Conservation (phyloP, 2,329 filamentous ascomycete species). For the Diaporthe sp. region DNA sequence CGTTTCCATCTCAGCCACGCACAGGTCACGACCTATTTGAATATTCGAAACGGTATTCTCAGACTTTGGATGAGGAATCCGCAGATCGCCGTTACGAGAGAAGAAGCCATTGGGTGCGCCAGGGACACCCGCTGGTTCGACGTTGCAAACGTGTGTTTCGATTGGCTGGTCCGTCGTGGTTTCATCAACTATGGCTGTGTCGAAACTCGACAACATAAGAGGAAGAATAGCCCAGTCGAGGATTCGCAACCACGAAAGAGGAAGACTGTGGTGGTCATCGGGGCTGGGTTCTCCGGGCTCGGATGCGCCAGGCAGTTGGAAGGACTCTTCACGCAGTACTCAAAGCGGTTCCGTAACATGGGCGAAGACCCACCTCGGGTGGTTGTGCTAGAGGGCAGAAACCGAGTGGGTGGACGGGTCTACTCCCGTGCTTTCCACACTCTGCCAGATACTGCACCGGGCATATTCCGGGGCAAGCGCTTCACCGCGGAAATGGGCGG, state of each 20-base stretch:
- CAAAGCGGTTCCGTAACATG: conserved; percentile 72
- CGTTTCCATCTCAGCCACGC: conserved; percentile 85
- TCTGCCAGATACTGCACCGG: conserved; percentile 56
- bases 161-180: conserved; percentile 91
- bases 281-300: conserved; percentile 93
- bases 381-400: conserved; percentile 87
- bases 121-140: conserved; percentile 91
- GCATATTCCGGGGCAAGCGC: conserved; percentile 64
- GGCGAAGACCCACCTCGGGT: conserved; percentile 81
- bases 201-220: conserved; percentile 69
- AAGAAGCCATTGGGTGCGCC: conserved; percentile 92
- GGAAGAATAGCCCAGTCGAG: conserved; percentile 58
- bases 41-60: conserved; percentile 94
- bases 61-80: conserved; percentile 92
- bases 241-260: conserved; percentile 56
- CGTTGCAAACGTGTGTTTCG: conserved; percentile 87
- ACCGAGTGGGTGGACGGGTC: conserved; percentile 89
- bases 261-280: conserved; percentile 87
- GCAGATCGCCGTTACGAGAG: conserved; percentile 81
- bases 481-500: conserved; percentile 97
- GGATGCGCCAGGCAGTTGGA: conserved; percentile 94
- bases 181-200: conserved; percentile 98
- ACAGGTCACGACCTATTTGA: conserved; percentile 95
- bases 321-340: conserved; percentile 85
- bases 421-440: conserved; percentile 82